Evolutionary conservation across 2,329 filamentous ascomycete genomes (phyloP).

Genomic region (Hypocrella siamensis): DNA sequence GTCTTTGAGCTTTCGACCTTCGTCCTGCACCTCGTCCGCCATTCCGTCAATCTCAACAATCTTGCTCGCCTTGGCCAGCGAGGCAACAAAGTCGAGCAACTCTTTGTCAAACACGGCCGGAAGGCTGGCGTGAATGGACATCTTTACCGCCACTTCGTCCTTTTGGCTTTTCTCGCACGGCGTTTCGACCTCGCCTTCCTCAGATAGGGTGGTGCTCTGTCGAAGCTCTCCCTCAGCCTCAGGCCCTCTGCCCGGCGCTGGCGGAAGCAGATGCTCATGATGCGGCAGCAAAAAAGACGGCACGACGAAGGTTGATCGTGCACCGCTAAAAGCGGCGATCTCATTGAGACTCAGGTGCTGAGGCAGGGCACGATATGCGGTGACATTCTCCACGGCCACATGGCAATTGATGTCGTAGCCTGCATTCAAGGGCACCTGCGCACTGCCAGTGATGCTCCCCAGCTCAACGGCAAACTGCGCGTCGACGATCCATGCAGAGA

Average conservation of each 20-base stretch:
- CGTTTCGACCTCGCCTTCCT: neutral
- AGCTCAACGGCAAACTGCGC: conserved; percentile 3
- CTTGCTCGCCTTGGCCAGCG: conserved; percentile 4
- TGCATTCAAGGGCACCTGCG: conserved; percentile 1
- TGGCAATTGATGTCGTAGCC: conserved; percentile 2
- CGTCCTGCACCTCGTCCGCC: neutral
- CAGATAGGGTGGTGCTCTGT: too few relatives aligned
- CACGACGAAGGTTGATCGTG: conserved; percentile 1
- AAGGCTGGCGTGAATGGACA: conserved; percentile 2
- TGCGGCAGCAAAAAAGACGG: conserved; percentile 3
- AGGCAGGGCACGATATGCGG: conserved; percentile 3
- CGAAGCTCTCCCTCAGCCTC: neutral
- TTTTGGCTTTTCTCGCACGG: neutral
- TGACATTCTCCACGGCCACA: conserved; percentile 1
- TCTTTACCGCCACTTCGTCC: neutral
- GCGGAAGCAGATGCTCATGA: conserved; percentile 4
- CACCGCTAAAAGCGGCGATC: conserved; percentile 1
- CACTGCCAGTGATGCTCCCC: conserved; percentile 1
- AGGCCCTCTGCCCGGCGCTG: neutral
- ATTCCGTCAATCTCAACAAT: conserved; percentile 2
- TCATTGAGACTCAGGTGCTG: neutral
- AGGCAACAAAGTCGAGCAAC: conserved; percentile 3
- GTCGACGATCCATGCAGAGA: conserved; percentile 2
- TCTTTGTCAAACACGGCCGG: conserved; percentile 3
- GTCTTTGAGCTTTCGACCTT: conserved; percentile 2